Conservation (phyloP, 1,284 basidiomycete species). For the Ceratorhiza oryzae-sativae region DNA sequence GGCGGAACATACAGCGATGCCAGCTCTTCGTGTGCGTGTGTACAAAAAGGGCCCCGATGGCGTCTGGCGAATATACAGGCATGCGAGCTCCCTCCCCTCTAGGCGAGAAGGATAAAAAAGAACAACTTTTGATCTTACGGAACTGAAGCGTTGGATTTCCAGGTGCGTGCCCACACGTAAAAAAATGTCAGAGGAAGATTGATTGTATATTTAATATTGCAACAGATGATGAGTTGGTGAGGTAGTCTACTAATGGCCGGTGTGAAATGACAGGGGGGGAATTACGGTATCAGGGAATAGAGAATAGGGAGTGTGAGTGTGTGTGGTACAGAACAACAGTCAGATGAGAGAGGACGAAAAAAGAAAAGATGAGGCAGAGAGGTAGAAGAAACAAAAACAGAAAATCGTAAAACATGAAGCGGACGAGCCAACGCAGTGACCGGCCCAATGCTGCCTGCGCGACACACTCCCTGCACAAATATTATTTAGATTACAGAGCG, state of each 20-base stretch:
- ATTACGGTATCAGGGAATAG: slow-evolving; percentile 28
- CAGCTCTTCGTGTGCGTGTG: background rate
- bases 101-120: background rate
- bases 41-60: slow-evolving; percentile 4
- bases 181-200: slow-evolving; percentile 4
- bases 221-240: slow-evolving; percentile 34
- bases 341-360: background rate
- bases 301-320: background rate
- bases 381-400: background rate
- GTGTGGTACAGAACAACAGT: slow-evolving; percentile 25
- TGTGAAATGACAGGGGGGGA: slow-evolving; percentile 30
- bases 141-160: background rate
- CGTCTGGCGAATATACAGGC: background rate
- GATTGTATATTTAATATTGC: slow-evolving; percentile 39
- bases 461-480: slow-evolving; percentile 23
- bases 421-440: slow-evolving; percentile 8
- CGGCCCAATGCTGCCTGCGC: slow-evolving; percentile 1
- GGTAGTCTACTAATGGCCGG: slow-evolving; percentile 33
- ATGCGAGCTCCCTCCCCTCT: background rate
- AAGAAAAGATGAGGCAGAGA: background rate
- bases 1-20: slow-evolving; percentile 7
- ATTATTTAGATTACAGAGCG: slow-evolving; percentile 37
- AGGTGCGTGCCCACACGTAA: slow-evolving; percentile 4
- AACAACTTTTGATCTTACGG: background rate
- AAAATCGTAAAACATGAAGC: slow-evolving; percentile 2